Evolutionary conservation across 805 yeast genomes (phyloP).

Genomic region (Metschnikowia santaceciliae): DNA sequence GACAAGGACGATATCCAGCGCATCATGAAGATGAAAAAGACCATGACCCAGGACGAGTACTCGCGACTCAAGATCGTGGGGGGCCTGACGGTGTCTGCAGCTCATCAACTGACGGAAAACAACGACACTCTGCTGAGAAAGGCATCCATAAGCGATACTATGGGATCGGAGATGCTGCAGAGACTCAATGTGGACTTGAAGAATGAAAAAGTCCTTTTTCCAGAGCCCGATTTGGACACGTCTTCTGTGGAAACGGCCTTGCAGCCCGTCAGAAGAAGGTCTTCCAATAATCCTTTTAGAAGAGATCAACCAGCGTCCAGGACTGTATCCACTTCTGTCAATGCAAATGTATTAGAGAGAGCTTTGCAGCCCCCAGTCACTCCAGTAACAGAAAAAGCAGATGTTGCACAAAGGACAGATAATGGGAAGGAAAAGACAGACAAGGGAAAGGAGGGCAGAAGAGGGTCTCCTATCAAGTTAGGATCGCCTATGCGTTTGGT

Average conservation of each 20-base stretch:
- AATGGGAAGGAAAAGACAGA: not conserved
- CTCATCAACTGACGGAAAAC: conserved; percentile 17
- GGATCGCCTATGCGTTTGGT: conserved; percentile 36
- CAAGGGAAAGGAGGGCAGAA: not conserved
- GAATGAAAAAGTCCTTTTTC: not conserved
- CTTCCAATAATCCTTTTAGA: conserved; percentile 4
- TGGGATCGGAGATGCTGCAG: conserved; percentile 6
- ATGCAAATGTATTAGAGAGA: too few species aligned
- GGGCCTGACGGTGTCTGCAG: conserved; percentile 8
- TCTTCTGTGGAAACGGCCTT: not conserved
- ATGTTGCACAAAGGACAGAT: too few species aligned
- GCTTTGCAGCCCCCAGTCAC: too few species aligned
- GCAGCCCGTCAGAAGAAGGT: not conserved
- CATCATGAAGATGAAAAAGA: conserved; percentile 31
- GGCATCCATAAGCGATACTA: conserved; percentile 16
- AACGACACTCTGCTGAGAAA: conserved; percentile 11
- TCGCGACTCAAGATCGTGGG: conserved; percentile 31
- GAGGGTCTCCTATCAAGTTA: conserved; percentile 31
- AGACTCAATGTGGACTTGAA: not conserved
- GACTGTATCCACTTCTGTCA: too few species aligned
- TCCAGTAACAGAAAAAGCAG: too few species aligned
- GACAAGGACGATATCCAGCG: conserved; percentile 41
- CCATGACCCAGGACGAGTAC: conserved; percentile 40
- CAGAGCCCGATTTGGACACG: not conserved
- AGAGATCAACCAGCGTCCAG: not conserved